A percentile compares a stretch with the other conserved stretches of the same genome.
Evolutionary conservation across 2,329 filamentous ascomycete species (phyloP).

Genomic region (Neoscytalidium dimidiatum): DNA sequence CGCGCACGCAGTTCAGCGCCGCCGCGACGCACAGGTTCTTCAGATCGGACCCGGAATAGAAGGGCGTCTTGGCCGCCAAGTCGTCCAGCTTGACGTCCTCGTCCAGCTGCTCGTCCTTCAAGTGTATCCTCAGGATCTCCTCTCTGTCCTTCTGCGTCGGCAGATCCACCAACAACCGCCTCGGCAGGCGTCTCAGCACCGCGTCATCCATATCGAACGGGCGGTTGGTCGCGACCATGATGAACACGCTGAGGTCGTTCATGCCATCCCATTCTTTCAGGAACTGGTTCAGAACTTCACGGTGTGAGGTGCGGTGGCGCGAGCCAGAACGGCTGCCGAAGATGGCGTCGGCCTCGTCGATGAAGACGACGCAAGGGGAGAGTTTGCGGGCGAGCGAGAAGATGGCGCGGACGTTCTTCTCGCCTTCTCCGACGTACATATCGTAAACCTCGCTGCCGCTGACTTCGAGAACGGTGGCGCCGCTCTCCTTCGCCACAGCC

Average conservation of each 20-base stretch:
- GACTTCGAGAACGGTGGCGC: conserved; percentile 76
- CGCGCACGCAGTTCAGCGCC: conserved; percentile 75
- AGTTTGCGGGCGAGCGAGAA: conserved; percentile 91
- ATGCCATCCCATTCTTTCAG: conserved; percentile 96
- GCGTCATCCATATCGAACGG: conserved; percentile 94
- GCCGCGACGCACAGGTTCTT: conserved; percentile 82
- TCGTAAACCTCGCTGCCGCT: conserved; percentile 91
- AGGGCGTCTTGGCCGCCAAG: conserved; percentile 67
- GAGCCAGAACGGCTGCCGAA: conserved; percentile 74
- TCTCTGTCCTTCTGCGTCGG: conserved; percentile 67
- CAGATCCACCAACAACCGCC: conserved; percentile 72
- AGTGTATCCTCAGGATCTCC: conserved; percentile 70
- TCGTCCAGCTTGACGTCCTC: conserved; percentile 60
- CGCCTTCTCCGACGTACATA: conserved; percentile 93
- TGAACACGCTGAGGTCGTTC: conserved; percentile 79
- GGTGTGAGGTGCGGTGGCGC: conserved; percentile 68
- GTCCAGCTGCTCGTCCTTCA: conserved; percentile 67
- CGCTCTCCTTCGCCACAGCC: conserved; percentile 64
- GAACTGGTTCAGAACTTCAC: conserved; percentile 96
- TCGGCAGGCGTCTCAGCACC: conserved; percentile 73
- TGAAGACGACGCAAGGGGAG: conserved; percentile 89
- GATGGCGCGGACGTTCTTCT: conserved; percentile 92
- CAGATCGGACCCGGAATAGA: conserved; percentile 81
- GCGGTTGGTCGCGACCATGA: conserved; percentile 96
- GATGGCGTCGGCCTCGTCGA: conserved; percentile 94